Evolutionary conservation across 371 early-diverging fungal species (phyloP).

Genomic region (Zychaea mexicana): DNA sequence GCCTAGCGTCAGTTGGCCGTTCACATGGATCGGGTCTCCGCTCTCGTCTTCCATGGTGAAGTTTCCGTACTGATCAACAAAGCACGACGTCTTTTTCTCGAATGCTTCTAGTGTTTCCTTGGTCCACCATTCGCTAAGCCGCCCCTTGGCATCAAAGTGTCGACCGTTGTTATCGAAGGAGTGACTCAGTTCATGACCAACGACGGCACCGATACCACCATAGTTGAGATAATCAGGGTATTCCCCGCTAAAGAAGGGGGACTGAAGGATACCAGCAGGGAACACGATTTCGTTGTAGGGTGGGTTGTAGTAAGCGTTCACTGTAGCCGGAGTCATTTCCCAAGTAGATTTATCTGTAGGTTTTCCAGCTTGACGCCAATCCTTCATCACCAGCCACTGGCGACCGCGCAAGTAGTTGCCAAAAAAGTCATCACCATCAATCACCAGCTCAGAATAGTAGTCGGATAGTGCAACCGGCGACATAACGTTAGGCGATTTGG

Average conservation of each 20-base stretch:
- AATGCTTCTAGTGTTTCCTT: constrained; percentile 51
- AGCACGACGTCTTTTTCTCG: constrained; percentile 56
- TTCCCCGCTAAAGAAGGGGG: constrained; percentile 43
- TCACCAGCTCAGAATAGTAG: constrained; percentile 39
- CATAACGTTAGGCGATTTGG: constrained; percentile 43
- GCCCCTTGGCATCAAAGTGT: constrained; percentile 51
- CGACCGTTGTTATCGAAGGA: constrained; percentile 58
- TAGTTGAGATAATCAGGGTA: constrained; percentile 58
- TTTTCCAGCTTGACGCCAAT: constrained; percentile 36
- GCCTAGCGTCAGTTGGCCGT: constrained; percentile 63
- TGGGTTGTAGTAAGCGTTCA: constrained; percentile 66
- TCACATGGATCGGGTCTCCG: constrained; percentile 32
- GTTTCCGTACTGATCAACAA: constrained; percentile 63
- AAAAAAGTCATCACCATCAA: constrained; percentile 40
- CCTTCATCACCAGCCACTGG: constrained; percentile 19
- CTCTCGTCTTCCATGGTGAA: constrained; percentile 36
- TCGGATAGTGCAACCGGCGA: constrained; percentile 42
- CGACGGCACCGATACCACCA: constrained; percentile 61
- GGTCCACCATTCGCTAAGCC: constrained; percentile 68
- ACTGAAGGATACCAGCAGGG: constrained; percentile 62
- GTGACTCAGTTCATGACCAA: constrained; percentile 67
- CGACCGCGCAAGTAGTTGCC: constrained; percentile 36
- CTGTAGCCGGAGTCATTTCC: constrained; percentile 61
- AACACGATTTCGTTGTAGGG: constrained; percentile 58
- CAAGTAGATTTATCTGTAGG: constrained; percentile 50